Percentiles rank a stretch among this genome's conserved stretches.
phyloP scores from a whole-genome alignment of 2,329 filamentous ascomycete genomes.

The Zopfia rhizophila region DNA sequence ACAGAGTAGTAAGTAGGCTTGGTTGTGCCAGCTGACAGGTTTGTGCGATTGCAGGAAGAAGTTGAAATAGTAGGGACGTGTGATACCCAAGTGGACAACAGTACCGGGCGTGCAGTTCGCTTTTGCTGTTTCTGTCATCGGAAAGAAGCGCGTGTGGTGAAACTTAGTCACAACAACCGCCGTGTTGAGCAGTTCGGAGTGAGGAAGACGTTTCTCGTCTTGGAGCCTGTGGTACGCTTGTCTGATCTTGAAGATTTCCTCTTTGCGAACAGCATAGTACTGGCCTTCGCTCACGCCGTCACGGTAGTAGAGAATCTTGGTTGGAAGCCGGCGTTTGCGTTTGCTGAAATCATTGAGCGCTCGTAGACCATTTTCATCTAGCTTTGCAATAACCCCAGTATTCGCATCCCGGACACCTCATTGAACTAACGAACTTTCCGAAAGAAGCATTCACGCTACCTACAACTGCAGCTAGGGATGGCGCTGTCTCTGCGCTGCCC shows the following conservation, averaged over 20 bases:
- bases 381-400: too few relatives aligned
- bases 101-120: conserved; percentile 36
- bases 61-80: conserved; percentile 30
- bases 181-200: conserved; percentile 41
- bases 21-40: conserved; percentile 39
- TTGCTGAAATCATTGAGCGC: conserved; percentile 23
- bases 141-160: conserved; percentile 55
- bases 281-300: conserved; percentile 9
- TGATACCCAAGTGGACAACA: conserved; percentile 39
- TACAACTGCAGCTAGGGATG: conserved; percentile 56
- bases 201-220: conserved; percentile 43
- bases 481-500: conserved; percentile 25
- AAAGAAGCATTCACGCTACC: conserved; percentile 48
- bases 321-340: neutral
- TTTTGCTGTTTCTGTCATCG: conserved; percentile 18
- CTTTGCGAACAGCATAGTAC: neutral
- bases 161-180: conserved; percentile 52
- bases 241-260: neutral
- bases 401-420: conserved; percentile 35
- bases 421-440: conserved; percentile 39
- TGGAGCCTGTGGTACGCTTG: conserved; percentile 8
- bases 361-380: conserved; percentile 29
- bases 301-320: conserved; percentile 7
- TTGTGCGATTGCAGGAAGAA: conserved; percentile 47
- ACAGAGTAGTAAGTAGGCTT: conserved; percentile 44